phyloP scores from a whole-genome alignment of 1,284 basidiomycete genomes.

The Xerocomus minutiporus region DNA sequence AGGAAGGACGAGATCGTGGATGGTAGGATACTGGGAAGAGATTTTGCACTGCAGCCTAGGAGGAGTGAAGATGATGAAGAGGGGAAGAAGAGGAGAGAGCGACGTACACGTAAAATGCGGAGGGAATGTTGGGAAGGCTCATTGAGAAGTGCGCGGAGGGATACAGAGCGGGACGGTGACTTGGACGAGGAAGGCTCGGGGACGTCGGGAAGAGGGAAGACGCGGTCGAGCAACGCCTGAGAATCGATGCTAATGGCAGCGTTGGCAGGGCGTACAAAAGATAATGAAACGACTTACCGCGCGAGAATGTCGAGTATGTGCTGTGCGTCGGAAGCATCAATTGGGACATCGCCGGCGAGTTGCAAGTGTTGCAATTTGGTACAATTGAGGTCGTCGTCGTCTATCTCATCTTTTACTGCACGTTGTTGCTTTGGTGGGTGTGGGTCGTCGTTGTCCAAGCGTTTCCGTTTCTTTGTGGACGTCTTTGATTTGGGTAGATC shows the following conservation, averaged over 20 bases:
- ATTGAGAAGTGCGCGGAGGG: conserved; percentile 60
- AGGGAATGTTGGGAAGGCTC: conserved; percentile 52
- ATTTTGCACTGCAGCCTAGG: conserved; percentile 57
- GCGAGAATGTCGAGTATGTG: conserved; percentile 74
- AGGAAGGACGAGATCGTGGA: conserved; percentile 55
- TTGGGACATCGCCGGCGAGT: conserved; percentile 47
- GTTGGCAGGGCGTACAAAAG: conserved; percentile 6
- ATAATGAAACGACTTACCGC: conserved; percentile 42
- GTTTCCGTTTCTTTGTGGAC: conserved; percentile 62
- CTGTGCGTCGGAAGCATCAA: conserved; percentile 47
- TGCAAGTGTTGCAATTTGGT: conserved; percentile 23
- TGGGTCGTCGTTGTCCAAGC: conserved; percentile 43
- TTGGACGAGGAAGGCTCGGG: conserved; percentile 33
- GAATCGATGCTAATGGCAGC: conserved; percentile 54
- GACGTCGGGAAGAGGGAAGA: conserved; percentile 51
- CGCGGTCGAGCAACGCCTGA: conserved; percentile 74
- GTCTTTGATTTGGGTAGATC: conserved; percentile 31
- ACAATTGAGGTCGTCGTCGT: conserved; percentile 29
- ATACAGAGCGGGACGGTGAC: conserved; percentile 40
- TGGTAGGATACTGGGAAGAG: conserved; percentile 64
- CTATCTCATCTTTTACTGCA: conserved; percentile 37
- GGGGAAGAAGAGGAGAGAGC: conserved; percentile 9
- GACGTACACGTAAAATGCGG: conserved; percentile 47
- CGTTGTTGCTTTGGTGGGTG: conserved; percentile 46
- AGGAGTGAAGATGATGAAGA: conserved; percentile 22